These are phyloP conservation scores for Paecilomyces variotii DNA, from an alignment of 2,329 filamentous ascomycete genomes.

Conservation along the genomic window DNA sequence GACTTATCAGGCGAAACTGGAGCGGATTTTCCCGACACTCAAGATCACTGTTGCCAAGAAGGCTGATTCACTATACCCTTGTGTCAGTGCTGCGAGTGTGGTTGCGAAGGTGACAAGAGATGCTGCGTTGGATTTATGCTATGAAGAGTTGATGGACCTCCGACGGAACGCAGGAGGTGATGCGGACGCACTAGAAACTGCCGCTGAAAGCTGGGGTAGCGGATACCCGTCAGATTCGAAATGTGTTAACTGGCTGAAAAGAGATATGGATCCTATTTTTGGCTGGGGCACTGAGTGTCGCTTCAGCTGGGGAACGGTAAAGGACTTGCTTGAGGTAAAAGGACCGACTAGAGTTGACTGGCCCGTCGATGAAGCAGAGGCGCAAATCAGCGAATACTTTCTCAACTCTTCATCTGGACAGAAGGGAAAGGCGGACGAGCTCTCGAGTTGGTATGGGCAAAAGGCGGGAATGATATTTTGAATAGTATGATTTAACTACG, in stretches of 20 bases:
- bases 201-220: conserved; percentile 64
- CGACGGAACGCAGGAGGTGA: conserved; percentile 17
- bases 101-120: conserved; percentile 95
- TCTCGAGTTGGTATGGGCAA: conserved; percentile 72
- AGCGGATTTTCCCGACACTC: conserved; percentile 71
- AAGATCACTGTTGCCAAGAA: conserved; percentile 77
- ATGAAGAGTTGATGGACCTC: conserved; percentile 43
- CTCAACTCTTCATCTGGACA: conserved; percentile 27
- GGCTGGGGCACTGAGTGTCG: conserved; percentile 90
- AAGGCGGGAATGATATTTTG: conserved; percentile 65
- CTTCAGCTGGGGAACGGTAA: conserved; percentile 93
- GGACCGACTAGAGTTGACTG: conserved; percentile 69
- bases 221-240: conserved; percentile 86
- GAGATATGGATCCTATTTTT: conserved; percentile 86
- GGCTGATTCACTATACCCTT: conserved; percentile 85
- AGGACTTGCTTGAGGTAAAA: conserved; percentile 82
- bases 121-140: conserved; percentile 74
- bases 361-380: conserved; percentile 66
- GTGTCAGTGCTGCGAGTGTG: conserved; percentile 86
- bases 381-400: conserved; percentile 72
- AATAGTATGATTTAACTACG: conserved; percentile 17
- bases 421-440: conserved; percentile 57
- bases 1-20: conserved; percentile 75
- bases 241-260: conserved; percentile 72
- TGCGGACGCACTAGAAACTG: conserved; percentile 19